A percentile compares a stretch with the other conserved stretches of the same genome.
Evolutionary conservation across 148 eudicot genomes (phyloP).

Genomic region (Dysphania ambrosioides): DNA sequence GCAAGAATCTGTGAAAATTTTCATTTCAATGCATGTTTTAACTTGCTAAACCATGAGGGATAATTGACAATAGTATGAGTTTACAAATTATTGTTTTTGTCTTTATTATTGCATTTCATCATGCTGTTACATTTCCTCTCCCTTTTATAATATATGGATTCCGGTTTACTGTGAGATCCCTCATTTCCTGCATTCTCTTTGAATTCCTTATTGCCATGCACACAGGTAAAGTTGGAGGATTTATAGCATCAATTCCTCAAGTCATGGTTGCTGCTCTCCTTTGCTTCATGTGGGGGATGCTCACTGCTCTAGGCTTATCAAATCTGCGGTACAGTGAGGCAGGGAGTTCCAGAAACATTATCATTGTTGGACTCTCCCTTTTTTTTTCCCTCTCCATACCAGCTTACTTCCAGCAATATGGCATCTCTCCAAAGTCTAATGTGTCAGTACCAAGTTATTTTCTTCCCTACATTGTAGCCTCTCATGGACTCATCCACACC

Average conservation of each 20-base stretch:
- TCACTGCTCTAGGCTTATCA: conserved; percentile 86
- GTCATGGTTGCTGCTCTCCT: conserved; percentile 94
- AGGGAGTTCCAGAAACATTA: conserved; percentile 95
- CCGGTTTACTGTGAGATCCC: not conserved
- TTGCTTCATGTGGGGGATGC: conserved; percentile 99
- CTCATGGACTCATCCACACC: conserved; percentile 87
- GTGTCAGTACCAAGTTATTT: conserved; percentile 75
- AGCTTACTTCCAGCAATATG: conserved; percentile 95
- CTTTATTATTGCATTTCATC: not conserved
- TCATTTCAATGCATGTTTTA: not conserved
- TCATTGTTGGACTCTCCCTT: conserved; percentile 83
- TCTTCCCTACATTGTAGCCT: conserved; percentile 82
- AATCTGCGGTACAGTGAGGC: conserved; percentile 94
- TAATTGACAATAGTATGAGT: not conserved
- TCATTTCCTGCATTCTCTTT: not conserved
- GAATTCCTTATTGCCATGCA: conserved; percentile 3
- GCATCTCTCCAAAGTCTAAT: conserved; percentile 72
- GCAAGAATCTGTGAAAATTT: not conserved
- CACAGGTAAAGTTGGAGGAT: conserved; percentile 96
- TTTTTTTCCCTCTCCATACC: conserved; percentile 85
- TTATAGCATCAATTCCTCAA: conserved; percentile 91
- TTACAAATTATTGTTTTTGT: not conserved
- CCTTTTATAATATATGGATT: not conserved
- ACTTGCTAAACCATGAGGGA: no score
- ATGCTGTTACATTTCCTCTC: not conserved